Evolutionary conservation across 208 protist species (phyloP).

Genomic region (Naegleria lovaniensis): DNA sequence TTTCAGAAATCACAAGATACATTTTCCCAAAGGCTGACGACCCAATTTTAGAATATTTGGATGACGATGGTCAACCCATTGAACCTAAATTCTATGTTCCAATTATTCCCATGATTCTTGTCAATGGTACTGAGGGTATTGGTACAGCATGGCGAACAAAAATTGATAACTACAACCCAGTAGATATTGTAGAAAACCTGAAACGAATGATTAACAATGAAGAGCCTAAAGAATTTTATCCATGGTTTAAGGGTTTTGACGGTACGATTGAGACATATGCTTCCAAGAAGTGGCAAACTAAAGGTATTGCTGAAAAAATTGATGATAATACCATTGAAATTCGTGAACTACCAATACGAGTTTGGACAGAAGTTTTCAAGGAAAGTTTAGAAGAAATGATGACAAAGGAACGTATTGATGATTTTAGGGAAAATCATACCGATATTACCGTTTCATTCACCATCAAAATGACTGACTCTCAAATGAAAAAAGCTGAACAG

Average conservation of each 20-base stretch:
- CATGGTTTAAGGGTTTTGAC: constrained; percentile 96
- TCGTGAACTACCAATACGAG: constrained; percentile 90
- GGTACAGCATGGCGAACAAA: constrained; percentile 97
- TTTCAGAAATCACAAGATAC: constrained; percentile 81
- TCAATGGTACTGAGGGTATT: constrained; percentile 98
- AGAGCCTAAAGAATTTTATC: constrained; percentile 67
- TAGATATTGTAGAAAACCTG: constrained; percentile 85
- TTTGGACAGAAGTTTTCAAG: constrained; percentile 91
- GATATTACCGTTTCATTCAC: constrained; percentile 91
- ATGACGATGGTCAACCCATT: constrained; percentile 97
- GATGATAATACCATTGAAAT: constrained; percentile 68
- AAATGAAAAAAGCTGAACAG: constrained; percentile 64
- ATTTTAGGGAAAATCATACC: constrained; percentile 92
- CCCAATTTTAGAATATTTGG: constrained; percentile 89
- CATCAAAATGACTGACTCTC: constrained; percentile 68
- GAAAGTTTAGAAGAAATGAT: constrained; percentile 83
- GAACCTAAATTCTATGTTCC: constrained; percentile 98
- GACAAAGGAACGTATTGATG: constrained; percentile 73
- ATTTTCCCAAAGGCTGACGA: constrained; percentile 97
- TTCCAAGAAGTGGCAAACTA: constrained; percentile 63
- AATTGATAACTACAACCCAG: constrained; percentile 97
- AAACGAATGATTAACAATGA: constrained; percentile 69
- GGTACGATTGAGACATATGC: constrained; percentile 64
- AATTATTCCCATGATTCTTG: constrained; percentile 96
- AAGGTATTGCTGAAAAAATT: constrained; percentile 57